Percentiles rank a stretch among this genome's conserved stretches.
Evolutionary conservation across 2,329 filamentous ascomycete species (phyloP).

Genomic region (Teratosphaeria gauchensis): DNA sequence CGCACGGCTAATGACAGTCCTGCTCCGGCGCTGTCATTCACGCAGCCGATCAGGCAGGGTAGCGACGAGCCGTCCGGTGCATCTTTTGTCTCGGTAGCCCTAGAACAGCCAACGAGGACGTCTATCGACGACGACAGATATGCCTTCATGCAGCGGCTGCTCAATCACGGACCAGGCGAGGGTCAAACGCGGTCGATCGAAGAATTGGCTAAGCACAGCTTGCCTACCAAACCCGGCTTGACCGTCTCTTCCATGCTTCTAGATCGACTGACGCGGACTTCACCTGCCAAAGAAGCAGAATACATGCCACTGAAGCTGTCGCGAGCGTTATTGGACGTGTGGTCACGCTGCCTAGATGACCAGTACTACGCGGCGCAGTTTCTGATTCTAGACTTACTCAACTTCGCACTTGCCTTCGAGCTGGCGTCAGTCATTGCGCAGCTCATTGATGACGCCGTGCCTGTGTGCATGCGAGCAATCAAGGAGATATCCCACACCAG

Average conservation of each 20-base stretch:
- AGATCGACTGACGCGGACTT: slow-evolving; percentile 52
- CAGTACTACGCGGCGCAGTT: slow-evolving; percentile 53
- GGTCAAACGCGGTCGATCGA: slow-evolving; percentile 52
- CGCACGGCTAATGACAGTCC: slow-evolving; percentile 56
- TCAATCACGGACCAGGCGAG: slow-evolving; percentile 51
- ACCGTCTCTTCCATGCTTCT: slow-evolving; percentile 35
- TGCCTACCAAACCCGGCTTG: slow-evolving; percentile 46
- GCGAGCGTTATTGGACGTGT: slow-evolving; percentile 54
- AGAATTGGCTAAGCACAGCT: slow-evolving; percentile 52
- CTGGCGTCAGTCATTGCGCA: slow-evolving; percentile 49
- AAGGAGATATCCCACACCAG: slow-evolving; percentile 47
- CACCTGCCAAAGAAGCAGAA: slow-evolving; percentile 40
- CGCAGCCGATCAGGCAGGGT: slow-evolving; percentile 14
- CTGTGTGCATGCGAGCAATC: slow-evolving; percentile 35
- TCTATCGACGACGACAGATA: slow-evolving; percentile 11
- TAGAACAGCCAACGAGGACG: slow-evolving; percentile 1
- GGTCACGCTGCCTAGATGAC: slow-evolving; percentile 58
- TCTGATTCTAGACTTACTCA: slow-evolving; percentile 54
- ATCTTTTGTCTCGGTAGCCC: slow-evolving; percentile 1
- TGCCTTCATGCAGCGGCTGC: slow-evolving; percentile 48
- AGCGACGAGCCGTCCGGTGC: slow-evolving; percentile 10
- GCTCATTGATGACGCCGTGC: slow-evolving; percentile 48
- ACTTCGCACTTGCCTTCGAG: slow-evolving; percentile 54
- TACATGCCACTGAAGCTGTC: slow-evolving; percentile 55
- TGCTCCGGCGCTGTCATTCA: slow-evolving; percentile 38